Evolutionary conservation across 2,329 filamentous ascomycete genomes (phyloP), one percentile per base, ranked within the genome.

Genomic region (Apiospora phragmitis): DNA sequence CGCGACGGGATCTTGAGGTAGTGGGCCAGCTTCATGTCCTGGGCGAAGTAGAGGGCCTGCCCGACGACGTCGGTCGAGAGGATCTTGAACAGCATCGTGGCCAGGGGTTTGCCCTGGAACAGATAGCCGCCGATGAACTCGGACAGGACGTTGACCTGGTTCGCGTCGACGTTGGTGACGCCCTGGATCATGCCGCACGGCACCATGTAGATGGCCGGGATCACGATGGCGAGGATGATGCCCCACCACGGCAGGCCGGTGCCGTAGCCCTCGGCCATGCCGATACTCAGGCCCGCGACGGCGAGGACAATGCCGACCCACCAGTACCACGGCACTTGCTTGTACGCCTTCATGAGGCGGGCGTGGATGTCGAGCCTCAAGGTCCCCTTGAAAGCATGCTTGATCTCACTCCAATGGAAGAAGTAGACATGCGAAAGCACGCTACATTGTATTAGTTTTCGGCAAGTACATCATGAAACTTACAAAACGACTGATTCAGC

Each of bases 311-410:
- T 74, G 0, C 72, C 75, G 0, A 76, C 75, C 71, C 89, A 90
- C 87, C 87, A 90, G 86, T 86, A 90, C 43, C 84, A 76, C 0
- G 88, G 88, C 0, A 84, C 85, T 1, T 85, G 80, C 59, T 78
- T 79, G 74, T 89, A 90, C 42, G 85, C 86, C 26, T 80, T 77
- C 86, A 90, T 90, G 71, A 90, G 77, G 42, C 82, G 83, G 70
- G 81, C 80, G 72, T 88, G 87, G 18, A 88, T 77, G 59, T 86
- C 84, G 16, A 78, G 76, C 65, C 76, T 76, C 26, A 74, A 73
- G n/a, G 77, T 73, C 2, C 78, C 78, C 21, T 74, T 73, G 8
- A 80, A 18, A 1, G 76, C 77, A 21, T 77, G 74, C 35, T 68
- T 68, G 12, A 84, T 81, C 70, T 85, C 83, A 51, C 81, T 82